Evolutionary conservation across 179 eudicot species (phyloP).

Genomic region (Silene coronaria): DNA sequence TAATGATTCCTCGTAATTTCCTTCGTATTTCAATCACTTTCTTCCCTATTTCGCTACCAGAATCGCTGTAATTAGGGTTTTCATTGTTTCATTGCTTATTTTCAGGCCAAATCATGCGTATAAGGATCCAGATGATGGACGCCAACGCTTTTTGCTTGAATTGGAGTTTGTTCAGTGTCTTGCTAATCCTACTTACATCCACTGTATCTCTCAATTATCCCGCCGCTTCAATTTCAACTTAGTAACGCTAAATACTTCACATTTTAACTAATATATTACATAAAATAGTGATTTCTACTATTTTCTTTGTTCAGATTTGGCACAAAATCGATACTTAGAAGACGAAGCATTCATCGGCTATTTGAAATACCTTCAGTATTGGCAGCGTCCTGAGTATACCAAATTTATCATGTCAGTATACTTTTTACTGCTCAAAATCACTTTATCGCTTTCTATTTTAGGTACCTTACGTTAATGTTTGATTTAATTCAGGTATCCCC

Average conservation of each 20-base stretch:
- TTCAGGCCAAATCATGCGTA: constrained; percentile 22
- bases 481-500: constrained; percentile 67
- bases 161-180: constrained; percentile 86
- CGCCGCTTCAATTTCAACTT: too few relatives aligned
- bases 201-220: constrained; percentile 38
- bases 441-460: not conserved
- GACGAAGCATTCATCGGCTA: constrained; percentile 94
- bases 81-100: not conserved
- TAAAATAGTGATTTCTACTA: too few relatives aligned
- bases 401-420: constrained; percentile 66
- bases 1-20: not conserved
- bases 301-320: constrained; percentile 56
- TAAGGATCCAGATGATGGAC: constrained; percentile 85
- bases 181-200: constrained; percentile 89
- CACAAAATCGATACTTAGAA: constrained; percentile 94
- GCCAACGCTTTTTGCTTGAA: constrained; percentile 81
- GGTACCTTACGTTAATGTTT: not conserved
- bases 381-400: constrained; percentile 88
- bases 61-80: not conserved
- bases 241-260: too few relatives aligned
- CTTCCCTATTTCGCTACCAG: not conserved
- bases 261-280: too few relatives aligned
- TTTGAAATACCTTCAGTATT: constrained; percentile 89
- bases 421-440: not conserved
- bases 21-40: not conserved